phyloP scores from a whole-genome alignment of 2,329 filamentous ascomycete genomes.

The Penicillium sp. region DNA sequence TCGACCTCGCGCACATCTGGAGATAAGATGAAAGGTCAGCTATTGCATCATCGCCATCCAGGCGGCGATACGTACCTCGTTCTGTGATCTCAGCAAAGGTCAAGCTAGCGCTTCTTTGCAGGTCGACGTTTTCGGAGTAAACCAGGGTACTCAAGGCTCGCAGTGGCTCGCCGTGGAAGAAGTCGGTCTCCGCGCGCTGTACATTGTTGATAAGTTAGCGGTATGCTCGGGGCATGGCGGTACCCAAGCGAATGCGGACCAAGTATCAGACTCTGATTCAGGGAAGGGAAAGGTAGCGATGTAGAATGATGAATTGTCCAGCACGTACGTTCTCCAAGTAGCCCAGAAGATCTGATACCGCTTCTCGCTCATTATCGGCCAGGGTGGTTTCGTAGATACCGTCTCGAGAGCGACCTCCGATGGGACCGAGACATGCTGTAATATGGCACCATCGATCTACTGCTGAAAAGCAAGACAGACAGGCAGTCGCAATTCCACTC shows the following conservation, averaged over 20 bases:
- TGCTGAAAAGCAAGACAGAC: slow-evolving; percentile 41
- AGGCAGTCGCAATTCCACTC: slow-evolving; percentile 40
- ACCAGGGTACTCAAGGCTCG: slow-evolving; percentile 92
- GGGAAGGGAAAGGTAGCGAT: slow-evolving; percentile 19
- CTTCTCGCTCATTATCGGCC: slow-evolving; percentile 93
- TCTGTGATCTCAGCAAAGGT: slow-evolving; percentile 99
- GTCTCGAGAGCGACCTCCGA: slow-evolving; percentile 71
- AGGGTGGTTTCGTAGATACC: slow-evolving; percentile 81
- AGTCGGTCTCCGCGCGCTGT: slow-evolving; percentile 93
- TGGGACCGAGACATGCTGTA: slow-evolving; percentile 38
- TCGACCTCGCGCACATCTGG: slow-evolving; percentile 95
- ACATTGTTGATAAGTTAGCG: slow-evolving; percentile 16
- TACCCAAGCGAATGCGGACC: background rate
- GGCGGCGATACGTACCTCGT: slow-evolving; percentile 61
- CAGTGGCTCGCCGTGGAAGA: slow-evolving; percentile 94
- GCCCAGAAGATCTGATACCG: slow-evolving; percentile 89
- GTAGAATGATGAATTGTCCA: background rate
- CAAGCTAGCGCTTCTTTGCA: slow-evolving; percentile 93
- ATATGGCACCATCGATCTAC: slow-evolving; percentile 45
- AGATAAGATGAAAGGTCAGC: slow-evolving; percentile 13
- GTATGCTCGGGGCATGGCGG: background rate
- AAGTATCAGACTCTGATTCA: slow-evolving; percentile 18
- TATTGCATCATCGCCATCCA: slow-evolving; percentile 5
- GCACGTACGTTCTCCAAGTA: slow-evolving; percentile 88
- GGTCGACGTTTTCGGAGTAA: slow-evolving; percentile 97